phyloP scores from a whole-genome alignment of 2,329 filamentous ascomycete genomes.

The Paraphoma sp. region DNA sequence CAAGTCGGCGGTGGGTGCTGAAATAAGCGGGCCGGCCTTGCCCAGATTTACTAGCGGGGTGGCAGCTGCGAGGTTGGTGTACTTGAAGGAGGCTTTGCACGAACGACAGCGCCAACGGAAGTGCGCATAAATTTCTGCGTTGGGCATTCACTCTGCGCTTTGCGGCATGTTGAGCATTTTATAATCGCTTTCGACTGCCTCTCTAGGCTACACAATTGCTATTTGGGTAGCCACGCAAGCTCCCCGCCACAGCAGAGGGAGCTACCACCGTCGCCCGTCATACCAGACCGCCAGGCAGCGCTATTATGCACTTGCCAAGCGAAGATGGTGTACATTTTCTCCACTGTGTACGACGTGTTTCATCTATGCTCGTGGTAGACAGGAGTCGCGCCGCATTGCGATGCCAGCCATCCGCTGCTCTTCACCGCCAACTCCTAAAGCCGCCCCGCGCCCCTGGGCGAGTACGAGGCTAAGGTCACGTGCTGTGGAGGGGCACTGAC shows the following conservation, averaged over 20 bases:
- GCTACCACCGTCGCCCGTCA: conserved; percentile 27
- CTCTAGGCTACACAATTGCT: conserved; percentile 37
- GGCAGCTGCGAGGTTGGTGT: conserved; percentile 42
- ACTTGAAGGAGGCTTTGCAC: conserved; percentile 31
- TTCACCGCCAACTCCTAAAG: conserved; percentile 44
- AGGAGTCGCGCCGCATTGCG: conserved; percentile 14
- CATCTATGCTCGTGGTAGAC: conserved; percentile 6
- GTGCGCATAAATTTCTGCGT: background rate
- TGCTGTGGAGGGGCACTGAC: conserved; percentile 41
- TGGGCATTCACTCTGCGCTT: conserved; percentile 4
- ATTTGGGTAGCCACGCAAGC: conserved; percentile 40
- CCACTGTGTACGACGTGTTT: conserved; percentile 31
- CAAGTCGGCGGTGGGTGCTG: conserved; percentile 48
- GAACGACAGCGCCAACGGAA: conserved; percentile 15
- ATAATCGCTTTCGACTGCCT: conserved; percentile 14
- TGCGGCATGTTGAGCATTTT: conserved; percentile 12
- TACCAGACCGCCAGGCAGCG: conserved; percentile 39
- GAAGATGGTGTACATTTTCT: conserved; percentile 10
- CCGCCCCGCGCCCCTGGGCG: conserved; percentile 11
- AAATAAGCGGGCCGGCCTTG: conserved; percentile 52
- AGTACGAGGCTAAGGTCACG: conserved; percentile 24
- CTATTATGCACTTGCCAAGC: conserved; percentile 32
- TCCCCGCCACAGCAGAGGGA: conserved; percentile 40
- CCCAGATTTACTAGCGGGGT: conserved; percentile 46
- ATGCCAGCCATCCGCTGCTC: conserved; percentile 41